Base-by-base conservation (phyloP, 257 asterid species). In the Ehretia macrophylla region DNA sequence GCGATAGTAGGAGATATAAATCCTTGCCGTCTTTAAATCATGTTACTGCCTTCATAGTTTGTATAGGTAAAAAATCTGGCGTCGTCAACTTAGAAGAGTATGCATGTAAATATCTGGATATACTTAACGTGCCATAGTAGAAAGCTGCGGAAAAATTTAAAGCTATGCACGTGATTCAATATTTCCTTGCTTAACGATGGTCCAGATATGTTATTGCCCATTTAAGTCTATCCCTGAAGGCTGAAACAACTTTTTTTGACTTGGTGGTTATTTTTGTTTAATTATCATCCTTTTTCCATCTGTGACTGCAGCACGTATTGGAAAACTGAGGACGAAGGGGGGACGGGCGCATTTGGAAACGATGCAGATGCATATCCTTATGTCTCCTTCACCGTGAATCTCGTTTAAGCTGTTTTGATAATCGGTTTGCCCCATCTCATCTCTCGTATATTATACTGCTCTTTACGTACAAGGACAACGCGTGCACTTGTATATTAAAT, bases 311-410 rank as follows among this genome's bases (percentile, higher is more conserved):
- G 96, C 86, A 65, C 82, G 48, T 85, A 55, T 85, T 88, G 96
- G 96, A 88, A 83, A 78, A 58, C 79, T 56, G 95, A 85, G 60
- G 94, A 88, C 1, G 97, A 86, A 56, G 87, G 85, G 63, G 93
- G 92, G 67, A 57, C 81, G 75, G 81, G 73, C 17, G 84, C 82
- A 66, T 72, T 86, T 56, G 94, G 78, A 61, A 87, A 83, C 11
- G 95, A 89, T 21, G 75, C 83, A 1, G 97, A 79, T 40, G 63
- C 84, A 56, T 82, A 89, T 73, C 94, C 95, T 63, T 86, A 86
- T 9, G 94, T 89, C 84, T 84, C 87, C 65, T 86, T 89, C 84
- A 86, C 97, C 65, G 75, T 92, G 64, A 91, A 89, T 79, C 94
- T 89, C 62, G 62, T 77, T 64, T 85, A 76, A 79, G 81, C 53